Percentiles rank a stretch among this genome's conserved stretches.
phyloP scores from a whole-genome alignment of 495 filamentous ascomycete genomes.

The Aspergillus conjunctus region DNA sequence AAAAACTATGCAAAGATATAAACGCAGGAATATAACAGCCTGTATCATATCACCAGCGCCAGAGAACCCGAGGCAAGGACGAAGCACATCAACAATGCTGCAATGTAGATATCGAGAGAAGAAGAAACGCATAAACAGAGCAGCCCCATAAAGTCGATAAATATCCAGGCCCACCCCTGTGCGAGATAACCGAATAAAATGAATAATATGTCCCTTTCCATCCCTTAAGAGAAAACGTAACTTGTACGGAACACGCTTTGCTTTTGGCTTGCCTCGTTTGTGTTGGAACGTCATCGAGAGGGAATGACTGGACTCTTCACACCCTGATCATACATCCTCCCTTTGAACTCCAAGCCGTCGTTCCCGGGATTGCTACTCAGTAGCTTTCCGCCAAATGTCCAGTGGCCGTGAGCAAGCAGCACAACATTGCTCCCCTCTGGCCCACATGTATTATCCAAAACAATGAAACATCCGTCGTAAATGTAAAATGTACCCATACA shows the following conservation, averaged over 20 bases:
- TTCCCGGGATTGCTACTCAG: conserved; percentile 4
- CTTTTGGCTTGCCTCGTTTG: conserved; percentile 7
- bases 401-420: conserved; percentile 27
- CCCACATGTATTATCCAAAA: conserved; percentile 41
- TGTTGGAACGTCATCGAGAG: not conserved
- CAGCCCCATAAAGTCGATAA: conserved; percentile 19
- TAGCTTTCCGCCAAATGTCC: conserved; percentile 14
- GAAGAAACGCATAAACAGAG: conserved; percentile 21
- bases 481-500: conserved; percentile 34
- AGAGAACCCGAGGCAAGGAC: conserved; percentile 24
- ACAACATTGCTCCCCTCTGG: conserved; percentile 26
- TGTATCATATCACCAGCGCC: conserved; percentile 36
- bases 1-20: conserved; percentile 23
- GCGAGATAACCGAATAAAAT: conserved; percentile 18
- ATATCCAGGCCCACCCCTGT: conserved; percentile 15
- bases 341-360: not conserved
- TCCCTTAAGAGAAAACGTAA: not conserved
- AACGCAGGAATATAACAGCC: conserved; percentile 19
- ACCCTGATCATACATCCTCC: conserved; percentile 7
- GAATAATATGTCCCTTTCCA: conserved; percentile 12
- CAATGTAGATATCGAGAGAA: conserved; percentile 21
- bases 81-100: conserved; percentile 28
- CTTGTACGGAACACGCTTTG: conserved; percentile 12
- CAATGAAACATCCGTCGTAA: conserved; percentile 36
- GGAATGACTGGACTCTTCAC: conserved; percentile 6